A percentile compares a stretch with the other conserved stretches of the same genome.
These are phyloP conservation scores for Citrus mangshanensis DNA, from an alignment of 345 rosid species.

Conservation along the genomic window DNA sequence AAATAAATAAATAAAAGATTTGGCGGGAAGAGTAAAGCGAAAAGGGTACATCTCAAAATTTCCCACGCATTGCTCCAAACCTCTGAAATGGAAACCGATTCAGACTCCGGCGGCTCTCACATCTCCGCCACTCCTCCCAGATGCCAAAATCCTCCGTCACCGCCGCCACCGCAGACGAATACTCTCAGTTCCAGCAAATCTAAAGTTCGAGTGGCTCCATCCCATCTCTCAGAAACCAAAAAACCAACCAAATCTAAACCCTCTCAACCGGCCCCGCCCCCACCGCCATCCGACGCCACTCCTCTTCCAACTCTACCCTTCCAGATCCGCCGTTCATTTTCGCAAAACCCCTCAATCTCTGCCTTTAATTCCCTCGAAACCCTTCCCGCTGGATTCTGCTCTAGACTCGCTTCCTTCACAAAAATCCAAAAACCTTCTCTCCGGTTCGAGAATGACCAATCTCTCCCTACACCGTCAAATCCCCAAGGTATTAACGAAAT, in stretches of 20 bases:
- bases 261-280: slow-evolving; percentile 7
- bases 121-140: slow-evolving; percentile 92
- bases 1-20: not conserved
- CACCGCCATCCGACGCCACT: slow-evolving; percentile 13
- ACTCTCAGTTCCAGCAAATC: slow-evolving; percentile 20
- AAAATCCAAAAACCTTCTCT: slow-evolving; percentile 47
- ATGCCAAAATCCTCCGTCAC: slow-evolving; percentile 28
- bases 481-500: not conserved
- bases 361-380: slow-evolving; percentile 33
- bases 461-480: slow-evolving; percentile 2
- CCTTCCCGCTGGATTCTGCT: slow-evolving; percentile 56
- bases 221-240: slow-evolving; percentile 30
- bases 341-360: slow-evolving; percentile 13
- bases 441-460: slow-evolving; percentile 36
- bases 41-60: not conserved
- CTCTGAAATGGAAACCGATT: slow-evolving; percentile 58
- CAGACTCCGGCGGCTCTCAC: slow-evolving; percentile 87
- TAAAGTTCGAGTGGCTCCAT: slow-evolving; percentile 19
- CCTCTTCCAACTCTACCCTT: slow-evolving; percentile 46
- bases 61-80: not conserved
- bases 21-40: slow-evolving; percentile 44
- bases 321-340: slow-evolving; percentile 53
- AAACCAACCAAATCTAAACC: slow-evolving; percentile 18
- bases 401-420: slow-evolving; percentile 57
- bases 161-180: not conserved